Percentiles rank a stretch among this genome's conserved stretches.
These are phyloP conservation scores for Knufia petricola DNA, from an alignment of 2,329 filamentous ascomycete genomes.

Conservation along the genomic window DNA sequence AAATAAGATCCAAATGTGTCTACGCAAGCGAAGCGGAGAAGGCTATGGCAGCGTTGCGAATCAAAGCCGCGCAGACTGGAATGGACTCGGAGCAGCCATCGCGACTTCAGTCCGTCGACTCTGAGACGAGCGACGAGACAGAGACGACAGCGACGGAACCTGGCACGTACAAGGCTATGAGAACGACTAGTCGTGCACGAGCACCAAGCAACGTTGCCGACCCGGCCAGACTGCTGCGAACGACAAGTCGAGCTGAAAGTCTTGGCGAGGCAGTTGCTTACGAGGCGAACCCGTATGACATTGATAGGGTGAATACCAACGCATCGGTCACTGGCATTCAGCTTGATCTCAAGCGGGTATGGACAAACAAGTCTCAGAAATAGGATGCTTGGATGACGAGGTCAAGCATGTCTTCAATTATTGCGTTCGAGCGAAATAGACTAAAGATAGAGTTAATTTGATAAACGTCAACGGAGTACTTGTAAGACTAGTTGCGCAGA, in stretches of 20 bases:
- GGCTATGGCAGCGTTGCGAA: constrained; percentile 16
- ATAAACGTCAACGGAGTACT: background rate
- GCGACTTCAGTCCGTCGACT: background rate
- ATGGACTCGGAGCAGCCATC: background rate
- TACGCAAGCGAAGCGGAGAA: constrained; percentile 20
- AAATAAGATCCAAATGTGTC: constrained; percentile 46
- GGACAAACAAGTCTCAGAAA: constrained; percentile 7
- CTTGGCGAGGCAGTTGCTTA: constrained; percentile 21
- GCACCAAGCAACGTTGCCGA: constrained; percentile 7
- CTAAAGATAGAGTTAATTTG: background rate
- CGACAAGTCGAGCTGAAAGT: constrained; percentile 14
- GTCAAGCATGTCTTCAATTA: no score
- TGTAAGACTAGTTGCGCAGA: background rate
- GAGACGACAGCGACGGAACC: background rate
- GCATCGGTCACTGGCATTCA: constrained; percentile 23
- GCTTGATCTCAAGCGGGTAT: constrained; percentile 14
- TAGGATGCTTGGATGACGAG: no score
- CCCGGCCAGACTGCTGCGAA: constrained; percentile 10
- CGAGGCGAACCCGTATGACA: constrained; percentile 27
- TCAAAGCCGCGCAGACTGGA: background rate
- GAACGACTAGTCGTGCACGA: constrained; percentile 8
- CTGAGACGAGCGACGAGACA: background rate
- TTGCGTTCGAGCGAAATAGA: constrained; percentile 6
- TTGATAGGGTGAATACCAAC: constrained; percentile 27
- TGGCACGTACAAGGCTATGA: constrained; percentile 12